Conservation (phyloP, 768 basidiomycete species). For the Tylopilus rubrobrunneus region DNA sequence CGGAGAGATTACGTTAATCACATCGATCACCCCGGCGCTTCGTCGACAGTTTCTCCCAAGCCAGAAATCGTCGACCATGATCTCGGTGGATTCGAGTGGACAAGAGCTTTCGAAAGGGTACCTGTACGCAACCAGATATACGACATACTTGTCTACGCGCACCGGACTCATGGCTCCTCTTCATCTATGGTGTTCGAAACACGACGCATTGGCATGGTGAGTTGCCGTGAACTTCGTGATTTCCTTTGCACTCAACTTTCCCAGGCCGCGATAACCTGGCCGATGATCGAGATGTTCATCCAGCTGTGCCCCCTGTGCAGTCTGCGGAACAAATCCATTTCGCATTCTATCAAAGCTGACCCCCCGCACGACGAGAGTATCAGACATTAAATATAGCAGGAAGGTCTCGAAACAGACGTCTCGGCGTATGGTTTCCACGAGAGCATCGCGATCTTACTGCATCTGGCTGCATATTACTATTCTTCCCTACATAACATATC, state of each 20-base stretch:
- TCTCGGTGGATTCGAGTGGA: constrained; percentile 30
- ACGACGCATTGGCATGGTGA: constrained; percentile 56
- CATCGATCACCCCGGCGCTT: constrained; percentile 23
- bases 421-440: neutral
- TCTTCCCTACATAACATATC: constrained; percentile 13
- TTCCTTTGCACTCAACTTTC: constrained; percentile 3
- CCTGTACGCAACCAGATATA: constrained; percentile 68
- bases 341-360: constrained; percentile 20
- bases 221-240: constrained; percentile 21
- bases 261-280: constrained; percentile 69
- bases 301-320: constrained; percentile 57
- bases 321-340: constrained; percentile 35
- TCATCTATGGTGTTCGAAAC: constrained; percentile 53
- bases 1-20: constrained; percentile 44
- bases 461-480: constrained; percentile 11
- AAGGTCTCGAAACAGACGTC: neutral
- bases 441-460: neutral
- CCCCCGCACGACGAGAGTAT: constrained; percentile 17
- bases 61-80: constrained; percentile 16
- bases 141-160: constrained; percentile 64
- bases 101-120: constrained; percentile 51
- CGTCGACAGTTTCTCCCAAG: constrained; percentile 16
- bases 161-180: constrained; percentile 54
- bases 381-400: constrained; percentile 14
- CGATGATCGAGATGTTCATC: constrained; percentile 67